Percentiles rank a stretch among this genome's conserved stretches.
These are phyloP conservation scores for Boechera stricta DNA, from an alignment of 345 rosid species.

Conservation along the genomic window DNA sequence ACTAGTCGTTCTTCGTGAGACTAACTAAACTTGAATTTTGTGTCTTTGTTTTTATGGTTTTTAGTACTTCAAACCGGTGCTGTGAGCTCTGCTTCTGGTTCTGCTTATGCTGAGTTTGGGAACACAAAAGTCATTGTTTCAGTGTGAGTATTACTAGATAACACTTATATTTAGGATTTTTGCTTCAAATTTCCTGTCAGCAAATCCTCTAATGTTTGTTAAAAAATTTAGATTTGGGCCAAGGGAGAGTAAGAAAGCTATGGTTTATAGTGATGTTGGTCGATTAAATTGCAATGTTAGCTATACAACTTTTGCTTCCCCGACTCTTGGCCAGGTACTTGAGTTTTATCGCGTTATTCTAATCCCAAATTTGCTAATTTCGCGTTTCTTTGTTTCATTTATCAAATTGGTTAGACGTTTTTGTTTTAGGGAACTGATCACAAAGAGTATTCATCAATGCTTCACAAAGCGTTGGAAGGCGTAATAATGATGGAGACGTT, in stretches of 20 bases:
- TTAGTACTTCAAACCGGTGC: slow-evolving; percentile 85
- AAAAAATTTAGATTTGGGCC: slow-evolving; percentile 79
- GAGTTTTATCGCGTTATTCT: slow-evolving; percentile 8
- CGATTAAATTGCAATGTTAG: slow-evolving; percentile 83
- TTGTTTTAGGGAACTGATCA: slow-evolving; percentile 72
- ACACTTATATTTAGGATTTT: not conserved
- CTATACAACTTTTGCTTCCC: slow-evolving; percentile 84
- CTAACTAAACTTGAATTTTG: not conserved
- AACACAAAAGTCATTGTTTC: slow-evolving; percentile 96
- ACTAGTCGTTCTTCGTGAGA: not conserved
- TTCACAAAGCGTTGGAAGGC: slow-evolving; percentile 94
- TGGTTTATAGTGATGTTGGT: slow-evolving; percentile 84
- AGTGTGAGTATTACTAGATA: slow-evolving; percentile 66
- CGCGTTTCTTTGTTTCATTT: slow-evolving; percentile 28
- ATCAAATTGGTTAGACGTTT: slow-evolving; percentile 6
- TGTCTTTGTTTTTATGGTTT: not conserved
- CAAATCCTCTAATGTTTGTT: not conserved
- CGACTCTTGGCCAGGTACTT: slow-evolving; percentile 73
- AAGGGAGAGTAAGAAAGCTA: slow-evolving; percentile 97
- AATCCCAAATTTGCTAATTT: not conserved
- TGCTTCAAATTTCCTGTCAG: not conserved
- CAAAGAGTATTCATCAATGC: slow-evolving; percentile 83
- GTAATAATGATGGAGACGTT: slow-evolving; percentile 81
- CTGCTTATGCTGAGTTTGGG: slow-evolving; percentile 97
- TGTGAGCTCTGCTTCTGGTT: slow-evolving; percentile 89